phyloP scores from a whole-genome alignment of 2,329 filamentous ascomycete genomes.

The Aspergillus latus region DNA sequence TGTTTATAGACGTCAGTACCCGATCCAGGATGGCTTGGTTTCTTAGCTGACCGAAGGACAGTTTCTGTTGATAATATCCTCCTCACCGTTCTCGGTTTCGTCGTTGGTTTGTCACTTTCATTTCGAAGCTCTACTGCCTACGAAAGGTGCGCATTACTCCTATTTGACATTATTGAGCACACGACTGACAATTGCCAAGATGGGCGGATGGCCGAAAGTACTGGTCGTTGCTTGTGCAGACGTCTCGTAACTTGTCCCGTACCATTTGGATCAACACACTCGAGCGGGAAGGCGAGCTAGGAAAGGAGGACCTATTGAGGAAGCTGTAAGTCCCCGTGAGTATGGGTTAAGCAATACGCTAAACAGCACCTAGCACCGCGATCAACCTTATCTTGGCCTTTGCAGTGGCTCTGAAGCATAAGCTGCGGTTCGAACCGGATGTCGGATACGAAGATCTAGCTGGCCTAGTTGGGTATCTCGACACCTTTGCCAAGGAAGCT shows the following conservation, averaged over 20 bases:
- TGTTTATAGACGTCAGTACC: constrained; percentile 41
- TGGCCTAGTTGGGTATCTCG: constrained; percentile 68
- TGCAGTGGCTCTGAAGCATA: constrained; percentile 75
- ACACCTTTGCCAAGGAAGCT: constrained; percentile 69
- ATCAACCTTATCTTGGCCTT: constrained; percentile 79
- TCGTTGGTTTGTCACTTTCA: constrained; percentile 74
- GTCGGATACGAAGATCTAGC: constrained; percentile 72
- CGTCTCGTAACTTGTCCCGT: constrained; percentile 61
- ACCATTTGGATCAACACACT: constrained; percentile 77
- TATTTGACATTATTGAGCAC: not conserved
- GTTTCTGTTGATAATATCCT: constrained; percentile 62
- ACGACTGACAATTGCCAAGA: constrained; percentile 18
- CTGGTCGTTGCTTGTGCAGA: constrained; percentile 59
- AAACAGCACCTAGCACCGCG: constrained; percentile 47
- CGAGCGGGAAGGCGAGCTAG: constrained; percentile 58
- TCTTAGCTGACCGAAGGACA: constrained; percentile 2
- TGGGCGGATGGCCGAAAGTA: constrained; percentile 64
- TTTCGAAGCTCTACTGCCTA: constrained; percentile 77
- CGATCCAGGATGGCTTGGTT: constrained; percentile 1
- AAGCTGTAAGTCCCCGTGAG: constrained; percentile 55
- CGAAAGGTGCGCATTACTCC: constrained; percentile 53
- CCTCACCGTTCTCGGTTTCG: constrained; percentile 76
- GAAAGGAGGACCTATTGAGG: constrained; percentile 66
- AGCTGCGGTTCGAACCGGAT: constrained; percentile 79
- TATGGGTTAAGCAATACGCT: constrained; percentile 7